phyloP scores from a whole-genome alignment of 192 early-diverging fungal species.

The Coemansia sp. region DNA sequence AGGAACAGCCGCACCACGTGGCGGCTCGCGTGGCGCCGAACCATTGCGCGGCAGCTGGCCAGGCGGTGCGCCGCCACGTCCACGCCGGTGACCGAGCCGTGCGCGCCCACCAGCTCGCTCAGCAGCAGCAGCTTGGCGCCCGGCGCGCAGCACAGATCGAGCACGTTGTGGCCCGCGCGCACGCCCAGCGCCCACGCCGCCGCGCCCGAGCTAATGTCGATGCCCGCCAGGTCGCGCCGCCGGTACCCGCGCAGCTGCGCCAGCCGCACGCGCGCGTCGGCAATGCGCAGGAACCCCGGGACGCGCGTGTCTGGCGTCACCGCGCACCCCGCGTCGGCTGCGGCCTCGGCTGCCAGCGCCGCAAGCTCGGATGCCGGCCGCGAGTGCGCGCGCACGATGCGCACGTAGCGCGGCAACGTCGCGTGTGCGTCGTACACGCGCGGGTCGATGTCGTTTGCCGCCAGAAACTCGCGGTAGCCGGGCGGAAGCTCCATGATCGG shows the following conservation, averaged over 20 bases:
- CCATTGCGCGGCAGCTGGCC: slow-evolving; percentile 65
- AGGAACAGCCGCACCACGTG: slow-evolving; percentile 63
- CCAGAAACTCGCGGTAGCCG: slow-evolving; percentile 62
- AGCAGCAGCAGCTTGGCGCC: slow-evolving; percentile 86
- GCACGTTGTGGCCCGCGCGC: slow-evolving; percentile 72
- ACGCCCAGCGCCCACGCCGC: slow-evolving; percentile 76
- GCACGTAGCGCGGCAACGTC: slow-evolving; percentile 71
- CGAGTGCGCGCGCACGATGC: slow-evolving; percentile 42
- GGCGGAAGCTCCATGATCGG: too few species aligned
- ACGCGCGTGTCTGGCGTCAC: slow-evolving; percentile 52
- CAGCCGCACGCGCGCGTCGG: slow-evolving; percentile 45
- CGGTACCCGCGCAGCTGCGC: slow-evolving; percentile 51
- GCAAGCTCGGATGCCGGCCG: slow-evolving; percentile 36
- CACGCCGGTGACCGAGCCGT: slow-evolving; percentile 88
- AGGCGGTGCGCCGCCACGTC: slow-evolving; percentile 74
- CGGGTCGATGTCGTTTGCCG: slow-evolving; percentile 65
- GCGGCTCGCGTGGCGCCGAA: slow-evolving; percentile 66
- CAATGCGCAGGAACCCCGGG: slow-evolving; percentile 58
- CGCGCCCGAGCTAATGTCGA: slow-evolving; percentile 82
- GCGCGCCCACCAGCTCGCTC: slow-evolving; percentile 55
- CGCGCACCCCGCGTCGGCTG: slow-evolving; percentile 47
- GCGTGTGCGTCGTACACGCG: slow-evolving; percentile 57
- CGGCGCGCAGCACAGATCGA: slow-evolving; percentile 86
- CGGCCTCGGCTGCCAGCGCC: slow-evolving; percentile 36
- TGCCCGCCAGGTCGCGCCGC: slow-evolving; percentile 57